Evolutionary conservation across 106 monocot species (phyloP).

Genomic region (Dactylorhiza incarnata): DNA sequence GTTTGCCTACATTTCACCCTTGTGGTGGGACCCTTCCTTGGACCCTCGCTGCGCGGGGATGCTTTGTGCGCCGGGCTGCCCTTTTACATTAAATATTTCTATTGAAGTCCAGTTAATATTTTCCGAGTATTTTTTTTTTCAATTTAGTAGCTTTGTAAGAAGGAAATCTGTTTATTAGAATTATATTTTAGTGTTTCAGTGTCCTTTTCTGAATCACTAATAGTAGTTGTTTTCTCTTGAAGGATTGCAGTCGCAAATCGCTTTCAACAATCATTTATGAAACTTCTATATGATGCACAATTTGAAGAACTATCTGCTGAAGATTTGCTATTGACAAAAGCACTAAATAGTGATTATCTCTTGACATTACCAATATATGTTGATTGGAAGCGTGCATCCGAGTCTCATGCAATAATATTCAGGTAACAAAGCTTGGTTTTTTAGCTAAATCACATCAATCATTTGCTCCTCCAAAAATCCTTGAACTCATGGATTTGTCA

Average conservation of each 20-base stretch:
- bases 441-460: not conserved
- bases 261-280: conserved; percentile 81
- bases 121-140: not conserved
- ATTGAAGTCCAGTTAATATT: not conserved
- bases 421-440: conserved; percentile 30
- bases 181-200: not conserved
- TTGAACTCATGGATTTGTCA: not conserved
- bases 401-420: conserved; percentile 93
- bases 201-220: not conserved
- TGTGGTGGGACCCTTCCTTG: too few species aligned
- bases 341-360: conserved; percentile 84
- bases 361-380: conserved; percentile 92
- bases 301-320: conserved; percentile 90
- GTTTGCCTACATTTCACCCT: too few species aligned
- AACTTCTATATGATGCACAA: conserved; percentile 72
- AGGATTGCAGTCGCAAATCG: conserved; percentile 54
- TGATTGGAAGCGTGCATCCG: conserved; percentile 87
- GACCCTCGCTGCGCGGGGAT: too few species aligned
- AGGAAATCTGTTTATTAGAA: not conserved
- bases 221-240: conserved; percentile 11
- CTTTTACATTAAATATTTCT: not conserved
- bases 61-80: too few species aligned
- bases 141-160: not conserved
- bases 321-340: conserved; percentile 70
- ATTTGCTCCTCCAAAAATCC: not conserved